phyloP scores from a whole-genome alignment of 2,329 filamentous ascomycete genomes.

The Meredithiella fracta region DNA sequence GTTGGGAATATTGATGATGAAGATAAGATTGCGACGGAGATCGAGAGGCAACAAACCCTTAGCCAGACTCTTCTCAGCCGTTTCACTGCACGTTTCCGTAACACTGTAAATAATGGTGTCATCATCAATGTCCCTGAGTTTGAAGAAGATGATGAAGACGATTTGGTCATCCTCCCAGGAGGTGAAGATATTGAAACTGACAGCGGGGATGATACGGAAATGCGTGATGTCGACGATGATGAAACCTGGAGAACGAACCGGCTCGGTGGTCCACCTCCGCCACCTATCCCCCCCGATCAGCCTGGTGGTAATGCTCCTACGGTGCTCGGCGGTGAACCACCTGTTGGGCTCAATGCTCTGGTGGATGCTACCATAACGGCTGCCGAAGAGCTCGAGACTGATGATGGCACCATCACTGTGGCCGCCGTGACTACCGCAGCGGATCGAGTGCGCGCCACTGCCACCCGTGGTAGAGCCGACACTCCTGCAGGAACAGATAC shows the following conservation, averaged over 20 bases:
- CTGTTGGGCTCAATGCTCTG: conserved; percentile 30
- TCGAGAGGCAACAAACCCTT: conserved; percentile 21
- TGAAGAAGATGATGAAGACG: conserved; percentile 19
- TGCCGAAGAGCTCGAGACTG: not conserved
- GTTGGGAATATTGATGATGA: conserved; percentile 52
- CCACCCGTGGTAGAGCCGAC: conserved; percentile 29
- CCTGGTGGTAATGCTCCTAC: conserved; percentile 27
- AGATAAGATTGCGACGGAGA: conserved; percentile 16
- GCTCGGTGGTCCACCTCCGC: conserved; percentile 35
- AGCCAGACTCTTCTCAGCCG: conserved; percentile 24
- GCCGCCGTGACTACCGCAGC: too few species aligned
- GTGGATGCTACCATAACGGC: too few species aligned
- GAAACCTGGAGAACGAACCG: conserved; percentile 28
- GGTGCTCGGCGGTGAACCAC: not conserved
- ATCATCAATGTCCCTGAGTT: conserved; percentile 29
- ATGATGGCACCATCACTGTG: not conserved
- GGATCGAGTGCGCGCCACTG: conserved; percentile 2
- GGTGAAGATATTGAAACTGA: not conserved
- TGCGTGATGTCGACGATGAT: conserved; percentile 20
- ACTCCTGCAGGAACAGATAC: conserved; percentile 61
- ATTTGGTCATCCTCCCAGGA: not conserved
- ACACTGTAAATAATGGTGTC: conserved; percentile 26
- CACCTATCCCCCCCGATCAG: conserved; percentile 36
- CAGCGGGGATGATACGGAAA: conserved; percentile 5
- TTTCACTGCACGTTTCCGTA: conserved; percentile 17